Evolutionary conservation across 1,284 basidiomycete genomes (phyloP).

Genomic region (Irpex sp.): DNA sequence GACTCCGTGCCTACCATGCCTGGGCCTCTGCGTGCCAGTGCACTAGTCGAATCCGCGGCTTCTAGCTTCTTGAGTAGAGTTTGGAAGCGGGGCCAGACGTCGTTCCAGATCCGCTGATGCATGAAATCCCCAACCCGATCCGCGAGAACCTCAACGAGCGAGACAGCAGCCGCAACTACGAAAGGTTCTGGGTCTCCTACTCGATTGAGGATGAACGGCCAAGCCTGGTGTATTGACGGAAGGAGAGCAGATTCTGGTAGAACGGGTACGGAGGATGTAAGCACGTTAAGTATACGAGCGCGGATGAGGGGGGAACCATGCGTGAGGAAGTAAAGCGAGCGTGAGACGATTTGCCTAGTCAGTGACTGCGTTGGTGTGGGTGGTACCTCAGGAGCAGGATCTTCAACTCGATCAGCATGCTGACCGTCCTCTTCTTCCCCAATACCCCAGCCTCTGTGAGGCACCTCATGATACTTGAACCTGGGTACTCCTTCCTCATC

Average conservation of each 20-base stretch:
- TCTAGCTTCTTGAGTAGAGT: constrained; percentile 58
- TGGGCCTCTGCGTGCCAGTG: constrained; percentile 53
- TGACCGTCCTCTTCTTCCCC: constrained; percentile 20
- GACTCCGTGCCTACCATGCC: constrained; percentile 60
- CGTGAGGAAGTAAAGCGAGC: constrained; percentile 87
- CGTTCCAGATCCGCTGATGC: constrained; percentile 79
- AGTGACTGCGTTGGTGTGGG: constrained; percentile 70
- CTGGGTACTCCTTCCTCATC: constrained; percentile 34
- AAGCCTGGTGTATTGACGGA: constrained; percentile 80
- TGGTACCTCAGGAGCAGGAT: constrained; percentile 34
- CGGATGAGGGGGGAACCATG: constrained; percentile 83
- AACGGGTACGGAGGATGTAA: constrained; percentile 71
- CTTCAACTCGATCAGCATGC: constrained; percentile 19
- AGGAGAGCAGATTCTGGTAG: constrained; percentile 75
- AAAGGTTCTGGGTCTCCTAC: constrained; percentile 70
- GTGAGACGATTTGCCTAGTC: constrained; percentile 79
- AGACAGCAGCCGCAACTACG: constrained; percentile 73
- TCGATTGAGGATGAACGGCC: constrained; percentile 87
- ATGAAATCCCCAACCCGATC: constrained; percentile 78
- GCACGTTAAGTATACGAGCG: constrained; percentile 72
- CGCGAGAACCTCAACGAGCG: constrained; percentile 67
- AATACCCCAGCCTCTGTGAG: constrained; percentile 49
- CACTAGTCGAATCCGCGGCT: constrained; percentile 55
- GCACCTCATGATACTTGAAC: constrained; percentile 51
- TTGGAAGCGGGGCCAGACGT: constrained; percentile 84